A percentile compares a stretch with the other conserved stretches of the same genome.
Conservation (phyloP, 2,329 filamentous ascomycete species). For the Seiridium cupressi region DNA sequence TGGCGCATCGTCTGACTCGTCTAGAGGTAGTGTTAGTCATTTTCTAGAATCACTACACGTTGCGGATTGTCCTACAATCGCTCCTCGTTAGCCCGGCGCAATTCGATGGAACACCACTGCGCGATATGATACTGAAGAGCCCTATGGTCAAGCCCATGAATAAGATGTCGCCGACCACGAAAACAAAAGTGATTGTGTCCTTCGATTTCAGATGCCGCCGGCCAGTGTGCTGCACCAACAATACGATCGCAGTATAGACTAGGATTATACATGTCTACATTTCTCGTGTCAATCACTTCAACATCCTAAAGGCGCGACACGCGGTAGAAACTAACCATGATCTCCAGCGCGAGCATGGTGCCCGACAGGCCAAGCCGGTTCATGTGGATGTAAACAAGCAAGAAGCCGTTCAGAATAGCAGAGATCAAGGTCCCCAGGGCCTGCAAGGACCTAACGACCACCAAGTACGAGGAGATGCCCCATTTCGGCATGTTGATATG, state of each 20-base stretch:
- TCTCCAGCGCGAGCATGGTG: conserved; percentile 28
- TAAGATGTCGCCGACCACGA: conserved; percentile 28
- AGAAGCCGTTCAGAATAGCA: conserved; percentile 31
- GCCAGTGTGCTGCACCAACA: conserved; percentile 29
- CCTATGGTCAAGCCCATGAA: conserved; percentile 28
- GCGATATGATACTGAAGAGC: conserved; percentile 31
- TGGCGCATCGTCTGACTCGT: conserved; percentile 9
- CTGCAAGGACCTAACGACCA: conserved; percentile 29
- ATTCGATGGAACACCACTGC: conserved; percentile 29
- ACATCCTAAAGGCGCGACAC: background rate
- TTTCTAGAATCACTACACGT: background rate
- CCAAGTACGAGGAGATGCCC: conserved; percentile 32
- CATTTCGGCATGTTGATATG: conserved; percentile 17
- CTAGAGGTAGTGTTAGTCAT: conserved; percentile 6
- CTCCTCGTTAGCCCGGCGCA: conserved; percentile 29
- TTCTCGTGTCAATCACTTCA: background rate
- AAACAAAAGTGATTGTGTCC: conserved; percentile 22
- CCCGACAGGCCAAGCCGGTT: conserved; percentile 23
- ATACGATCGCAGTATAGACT: conserved; percentile 28
- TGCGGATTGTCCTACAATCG: conserved; percentile 16
- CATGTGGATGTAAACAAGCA: conserved; percentile 27
- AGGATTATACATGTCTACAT: conserved; percentile 27
- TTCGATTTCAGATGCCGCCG: conserved; percentile 17
- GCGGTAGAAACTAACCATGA: conserved; percentile 28
- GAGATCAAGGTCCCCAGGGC: conserved; percentile 26